These are phyloP conservation scores for Camelina sativa DNA, from an alignment of 345 rosid genomes.

Conservation along the genomic window DNA sequence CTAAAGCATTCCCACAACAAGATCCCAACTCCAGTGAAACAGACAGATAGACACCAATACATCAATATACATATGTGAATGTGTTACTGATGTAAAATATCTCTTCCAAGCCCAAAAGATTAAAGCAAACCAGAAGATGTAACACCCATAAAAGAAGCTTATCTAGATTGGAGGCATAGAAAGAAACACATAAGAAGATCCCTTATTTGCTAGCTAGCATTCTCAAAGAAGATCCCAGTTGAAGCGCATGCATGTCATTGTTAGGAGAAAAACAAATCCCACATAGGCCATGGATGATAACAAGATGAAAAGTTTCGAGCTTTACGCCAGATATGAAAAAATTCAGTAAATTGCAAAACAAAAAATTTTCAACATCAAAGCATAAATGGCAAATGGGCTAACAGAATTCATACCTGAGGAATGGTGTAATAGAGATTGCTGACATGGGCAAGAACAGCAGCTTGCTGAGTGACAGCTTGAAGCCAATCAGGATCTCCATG, in stretches of 20 bases:
- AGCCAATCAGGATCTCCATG: constrained; percentile 89
- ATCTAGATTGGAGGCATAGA: too few species aligned
- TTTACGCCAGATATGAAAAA: constrained; percentile 5
- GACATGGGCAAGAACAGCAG: constrained; percentile 66
- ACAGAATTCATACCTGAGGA: constrained; percentile 63
- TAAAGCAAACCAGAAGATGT: background rate
- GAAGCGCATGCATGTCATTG: too few species aligned
- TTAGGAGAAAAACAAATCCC: too few species aligned
- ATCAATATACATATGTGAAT: background rate
- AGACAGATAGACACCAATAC: background rate
- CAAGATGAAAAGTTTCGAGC: background rate
- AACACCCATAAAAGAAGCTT: background rate
- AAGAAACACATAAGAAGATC: too few species aligned
- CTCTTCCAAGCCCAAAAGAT: background rate
- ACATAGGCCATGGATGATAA: background rate
- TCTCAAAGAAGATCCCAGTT: too few species aligned
- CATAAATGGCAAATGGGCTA: background rate
- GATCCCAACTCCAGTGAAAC: background rate
- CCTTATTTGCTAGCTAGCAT: too few species aligned
- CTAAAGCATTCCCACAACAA: background rate
- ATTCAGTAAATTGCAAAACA: background rate
- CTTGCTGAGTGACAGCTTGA: constrained; percentile 46
- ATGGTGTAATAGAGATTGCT: constrained; percentile 75
- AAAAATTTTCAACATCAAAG: background rate
- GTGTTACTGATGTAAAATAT: background rate